Base-by-base conservation (phyloP, 2,329 filamentous ascomycete genomes). In the Zymoseptoria crescenta region DNA sequence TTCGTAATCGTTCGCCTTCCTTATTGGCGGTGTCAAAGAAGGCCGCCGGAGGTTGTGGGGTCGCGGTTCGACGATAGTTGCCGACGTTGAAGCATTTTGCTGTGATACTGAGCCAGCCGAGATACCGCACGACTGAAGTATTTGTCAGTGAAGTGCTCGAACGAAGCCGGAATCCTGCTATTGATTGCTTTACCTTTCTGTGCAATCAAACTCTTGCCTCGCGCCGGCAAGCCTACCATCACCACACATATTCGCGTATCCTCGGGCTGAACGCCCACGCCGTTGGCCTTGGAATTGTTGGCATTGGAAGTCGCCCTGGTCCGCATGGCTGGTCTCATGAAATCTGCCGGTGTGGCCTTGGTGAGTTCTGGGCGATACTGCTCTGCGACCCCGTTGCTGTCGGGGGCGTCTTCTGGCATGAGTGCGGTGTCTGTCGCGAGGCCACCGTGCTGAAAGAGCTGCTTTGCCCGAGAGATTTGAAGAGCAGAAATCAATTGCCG, bases 51-150 rank as follows among this genome's bases (percentile, higher is more conserved):
- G 94, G 94, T 67, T 95, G 92, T 19, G 94, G 91, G 5, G 91
- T 95, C 67, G 89, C 88, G 69, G 87, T 86, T 66, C 94, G 91
- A 66, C 94, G 90, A 74, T 99, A 99, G 72, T 87, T 92, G 73
- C 94, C 94, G 65, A 99, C 94, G 67, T 99, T 99, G 84, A 99
- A 99, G 64, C 91, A 93, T 74, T 91, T 87, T 60, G 94, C 89
- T 48, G 89, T 87, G 71, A 99, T 92, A 27, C 92, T 96, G 60
- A 97, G 87, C 94, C 94, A 99, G 74, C 89, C 89, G 41, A 99
- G 86, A 76, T 99, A 99, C 61, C 94, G 87, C 74, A 94, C 88
- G 62, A 91, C 91, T 67, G 41, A n/a, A n/a, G 41, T n/a, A 7
- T 2, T 10, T n/a, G 28, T 61, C 49, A 63, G 60, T 59, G 45